phyloP scores from a whole-genome alignment of 164 flowering plant genomes.

The Paratinospora sagittata region DNA sequence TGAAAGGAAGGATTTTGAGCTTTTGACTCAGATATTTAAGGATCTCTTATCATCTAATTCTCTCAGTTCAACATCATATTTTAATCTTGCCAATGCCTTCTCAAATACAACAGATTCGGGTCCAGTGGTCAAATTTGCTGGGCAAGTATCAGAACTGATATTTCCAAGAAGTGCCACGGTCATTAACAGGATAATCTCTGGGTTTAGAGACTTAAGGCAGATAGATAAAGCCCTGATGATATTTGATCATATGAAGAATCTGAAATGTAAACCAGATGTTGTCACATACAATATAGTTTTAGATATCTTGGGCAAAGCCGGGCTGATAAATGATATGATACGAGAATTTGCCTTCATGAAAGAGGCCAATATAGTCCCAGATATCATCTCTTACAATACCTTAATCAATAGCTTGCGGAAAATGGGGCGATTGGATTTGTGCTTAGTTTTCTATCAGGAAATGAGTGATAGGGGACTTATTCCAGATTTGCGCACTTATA shows the following conservation, averaged over 20 bases:
- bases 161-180: slow-evolving; percentile 34
- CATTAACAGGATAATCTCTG: slow-evolving; percentile 58
- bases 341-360: slow-evolving; percentile 55
- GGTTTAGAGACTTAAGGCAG: slow-evolving; percentile 55
- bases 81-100: slow-evolving; percentile 55
- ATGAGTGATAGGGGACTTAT: slow-evolving; percentile 51
- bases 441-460: slow-evolving; percentile 40
- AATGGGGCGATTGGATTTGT: slow-evolving; percentile 61
- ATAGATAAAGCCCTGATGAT: slow-evolving; percentile 65
- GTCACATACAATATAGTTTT: slow-evolving; percentile 67
- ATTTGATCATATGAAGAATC: slow-evolving; percentile 48
- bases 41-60: slow-evolving; percentile 33
- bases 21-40: slow-evolving; percentile 44
- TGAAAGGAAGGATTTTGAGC: slow-evolving; percentile 36
- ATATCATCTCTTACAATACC: slow-evolving; percentile 72
- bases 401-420: slow-evolving; percentile 53
- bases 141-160: slow-evolving; percentile 43
- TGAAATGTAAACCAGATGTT: slow-evolving; percentile 57
- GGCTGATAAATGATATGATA: slow-evolving; percentile 65
- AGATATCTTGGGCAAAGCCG: slow-evolving; percentile 53
- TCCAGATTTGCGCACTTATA: slow-evolving; percentile 83
- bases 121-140: slow-evolving; percentile 35
- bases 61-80: slow-evolving; percentile 36
- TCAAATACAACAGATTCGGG: slow-evolving; percentile 28
- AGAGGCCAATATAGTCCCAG: slow-evolving; percentile 43